These are phyloP conservation scores for Colletotrichum liriopes DNA, from an alignment of 2,329 filamentous ascomycete genomes.

Conservation along the genomic window DNA sequence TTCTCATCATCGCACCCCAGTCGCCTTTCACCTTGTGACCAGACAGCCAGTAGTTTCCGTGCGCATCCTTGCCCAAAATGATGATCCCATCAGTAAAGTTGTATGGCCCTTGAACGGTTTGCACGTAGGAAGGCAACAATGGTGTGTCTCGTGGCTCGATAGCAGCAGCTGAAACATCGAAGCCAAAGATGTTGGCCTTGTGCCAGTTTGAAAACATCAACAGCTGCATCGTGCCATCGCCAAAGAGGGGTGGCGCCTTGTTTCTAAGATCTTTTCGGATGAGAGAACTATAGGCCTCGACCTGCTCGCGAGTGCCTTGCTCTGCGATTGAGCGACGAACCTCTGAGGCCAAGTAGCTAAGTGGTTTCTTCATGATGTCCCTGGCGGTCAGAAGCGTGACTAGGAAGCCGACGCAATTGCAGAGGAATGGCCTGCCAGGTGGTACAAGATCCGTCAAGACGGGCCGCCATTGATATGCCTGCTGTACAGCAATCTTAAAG, in stretches of 20 bases:
- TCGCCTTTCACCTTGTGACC: background rate
- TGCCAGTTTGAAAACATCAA: conserved; percentile 27
- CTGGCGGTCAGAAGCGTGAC: background rate
- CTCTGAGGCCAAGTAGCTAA: conserved; percentile 6
- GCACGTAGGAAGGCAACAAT: background rate
- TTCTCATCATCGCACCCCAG: background rate
- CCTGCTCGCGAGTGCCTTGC: conserved; percentile 12
- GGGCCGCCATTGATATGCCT: conserved; percentile 13
- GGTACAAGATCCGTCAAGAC: conserved; percentile 8
- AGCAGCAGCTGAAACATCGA: background rate
- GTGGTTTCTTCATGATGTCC: background rate
- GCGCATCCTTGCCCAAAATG: background rate
- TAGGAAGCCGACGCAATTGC: conserved; percentile 18
- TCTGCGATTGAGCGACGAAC: background rate
- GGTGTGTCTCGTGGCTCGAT: background rate
- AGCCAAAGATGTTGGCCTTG: background rate
- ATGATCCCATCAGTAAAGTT: background rate
- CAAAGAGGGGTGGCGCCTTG: conserved; percentile 51
- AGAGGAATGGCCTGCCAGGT: background rate
- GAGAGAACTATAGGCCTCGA: conserved; percentile 9
- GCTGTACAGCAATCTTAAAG: conserved; percentile 4
- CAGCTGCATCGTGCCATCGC: conserved; percentile 50
- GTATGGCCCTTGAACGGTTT: background rate
- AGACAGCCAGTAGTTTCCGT: background rate
- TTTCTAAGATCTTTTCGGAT: conserved; percentile 26